Evolutionary conservation across 78 protist species (phyloP).

Genomic region (Dictyostelium citrinum): DNA sequence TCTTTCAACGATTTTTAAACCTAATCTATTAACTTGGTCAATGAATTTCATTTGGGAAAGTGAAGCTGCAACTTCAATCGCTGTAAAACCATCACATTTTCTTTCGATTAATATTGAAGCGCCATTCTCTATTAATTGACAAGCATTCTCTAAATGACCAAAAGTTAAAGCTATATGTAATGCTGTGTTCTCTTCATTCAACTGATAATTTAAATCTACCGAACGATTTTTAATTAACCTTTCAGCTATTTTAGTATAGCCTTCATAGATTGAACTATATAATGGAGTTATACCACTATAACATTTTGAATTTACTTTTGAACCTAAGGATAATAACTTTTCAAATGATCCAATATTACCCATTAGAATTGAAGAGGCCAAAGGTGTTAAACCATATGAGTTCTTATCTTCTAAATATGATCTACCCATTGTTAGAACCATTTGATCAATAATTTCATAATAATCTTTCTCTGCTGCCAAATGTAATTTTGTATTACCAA

Average conservation of each 20-base stretch:
- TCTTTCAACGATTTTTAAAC: background rate
- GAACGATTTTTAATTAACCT: background rate
- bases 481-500: conserved; percentile 4
- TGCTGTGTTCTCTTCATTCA: conserved; percentile 14
- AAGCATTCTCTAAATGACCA: background rate
- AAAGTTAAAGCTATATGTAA: conserved; percentile 6
- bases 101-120: background rate
- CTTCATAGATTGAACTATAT: background rate
- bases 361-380: background rate
- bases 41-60: background rate
- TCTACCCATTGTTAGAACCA: background rate
- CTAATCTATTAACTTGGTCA: background rate
- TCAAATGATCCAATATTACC: background rate
- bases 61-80: conserved; percentile 2
- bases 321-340: background rate
- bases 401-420: background rate
- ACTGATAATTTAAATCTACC: background rate
- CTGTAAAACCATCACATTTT: conserved; percentile 1
- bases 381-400: background rate
- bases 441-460: background rate
- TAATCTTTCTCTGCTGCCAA: background rate
- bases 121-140: background rate
- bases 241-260: background rate
- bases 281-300: background rate
- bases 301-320: background rate